Evolutionary conservation across 208 protist species (phyloP).

Genomic region (Wallacemonas rigidus): DNA sequence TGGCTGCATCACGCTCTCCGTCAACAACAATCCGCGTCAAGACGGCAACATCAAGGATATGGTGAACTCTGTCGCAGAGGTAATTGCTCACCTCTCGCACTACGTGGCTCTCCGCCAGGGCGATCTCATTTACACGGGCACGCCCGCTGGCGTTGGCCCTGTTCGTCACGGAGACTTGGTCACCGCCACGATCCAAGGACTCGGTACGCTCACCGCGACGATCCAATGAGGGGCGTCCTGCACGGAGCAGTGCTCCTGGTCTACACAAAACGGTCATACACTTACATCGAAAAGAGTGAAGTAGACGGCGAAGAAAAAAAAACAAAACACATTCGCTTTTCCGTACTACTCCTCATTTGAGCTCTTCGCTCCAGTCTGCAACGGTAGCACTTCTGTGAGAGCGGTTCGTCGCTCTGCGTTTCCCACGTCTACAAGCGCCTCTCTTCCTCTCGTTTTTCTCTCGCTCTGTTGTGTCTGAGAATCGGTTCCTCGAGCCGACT

Average conservation of each 20-base stretch:
- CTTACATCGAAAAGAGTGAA: not conserved
- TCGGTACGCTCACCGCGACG: conserved; percentile 44
- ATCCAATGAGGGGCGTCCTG: not conserved
- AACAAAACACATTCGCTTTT: too few relatives aligned
- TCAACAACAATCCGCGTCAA: conserved; percentile 75
- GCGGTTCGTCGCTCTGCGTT: too few relatives aligned
- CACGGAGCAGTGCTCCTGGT: not conserved
- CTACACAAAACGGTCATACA: not conserved
- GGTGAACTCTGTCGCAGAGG: conserved; percentile 58
- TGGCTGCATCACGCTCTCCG: conserved; percentile 52
- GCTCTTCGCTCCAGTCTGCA: too few relatives aligned
- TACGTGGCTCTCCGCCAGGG: conserved; percentile 77
- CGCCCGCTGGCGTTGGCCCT: conserved; percentile 77
- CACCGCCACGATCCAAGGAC: conserved; percentile 53
- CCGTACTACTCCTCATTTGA: too few relatives aligned
- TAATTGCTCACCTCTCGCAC: conserved; percentile 64
- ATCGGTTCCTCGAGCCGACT: too few relatives aligned
- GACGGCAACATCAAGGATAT: conserved; percentile 60
- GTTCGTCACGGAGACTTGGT: conserved; percentile 77
- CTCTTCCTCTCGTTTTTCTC: too few relatives aligned
- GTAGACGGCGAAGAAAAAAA: not conserved
- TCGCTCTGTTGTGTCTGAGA: too few relatives aligned
- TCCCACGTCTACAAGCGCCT: too few relatives aligned
- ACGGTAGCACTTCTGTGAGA: too few relatives aligned
- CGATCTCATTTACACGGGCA: conserved; percentile 89